Evolutionary conservation across 2,329 filamentous ascomycete genomes (phyloP).

Genomic region (Monosporascus ibericus): DNA sequence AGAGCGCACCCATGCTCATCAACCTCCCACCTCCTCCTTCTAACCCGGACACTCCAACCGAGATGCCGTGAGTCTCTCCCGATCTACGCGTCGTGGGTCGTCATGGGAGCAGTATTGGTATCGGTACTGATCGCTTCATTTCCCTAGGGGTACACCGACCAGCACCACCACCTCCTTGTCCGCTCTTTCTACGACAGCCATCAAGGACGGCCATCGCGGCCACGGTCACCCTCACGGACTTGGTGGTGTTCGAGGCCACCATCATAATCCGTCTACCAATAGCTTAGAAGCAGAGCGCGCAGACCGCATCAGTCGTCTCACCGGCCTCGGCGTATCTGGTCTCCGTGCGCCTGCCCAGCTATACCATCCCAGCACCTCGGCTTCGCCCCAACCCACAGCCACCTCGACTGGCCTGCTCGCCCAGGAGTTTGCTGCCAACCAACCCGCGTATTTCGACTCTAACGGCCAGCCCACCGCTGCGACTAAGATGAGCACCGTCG

Average conservation of each 20-base stretch:
- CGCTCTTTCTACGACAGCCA: constrained; percentile 85
- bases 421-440: constrained; percentile 35
- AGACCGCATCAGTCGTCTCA: constrained; percentile 89
- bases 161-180: constrained; percentile 89
- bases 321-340: constrained; percentile 84
- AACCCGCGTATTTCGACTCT: constrained; percentile 74
- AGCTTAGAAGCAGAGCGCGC: constrained; percentile 88
- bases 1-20: constrained; percentile 62
- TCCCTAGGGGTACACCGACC: constrained; percentile 76
- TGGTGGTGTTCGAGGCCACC: constrained; percentile 46
- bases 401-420: constrained; percentile 41
- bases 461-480: constrained; percentile 61
- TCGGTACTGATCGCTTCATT: constrained; percentile 12
- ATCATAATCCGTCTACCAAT: constrained; percentile 56
- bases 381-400: constrained; percentile 44
- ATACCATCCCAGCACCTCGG: constrained; percentile 26
- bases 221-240: constrained; percentile 54
- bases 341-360: constrained; percentile 46
- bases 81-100: constrained; percentile 6
- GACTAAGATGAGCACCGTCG: constrained; percentile 84
- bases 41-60: constrained; percentile 78
- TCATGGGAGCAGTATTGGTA: constrained; percentile 4
- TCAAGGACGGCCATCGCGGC: constrained; percentile 92
- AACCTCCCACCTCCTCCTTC: constrained; percentile 78
- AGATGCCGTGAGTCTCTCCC: constrained; percentile 67